Conservation (phyloP, 805 yeast genomes). For the Myxozyma geophila region DNA sequence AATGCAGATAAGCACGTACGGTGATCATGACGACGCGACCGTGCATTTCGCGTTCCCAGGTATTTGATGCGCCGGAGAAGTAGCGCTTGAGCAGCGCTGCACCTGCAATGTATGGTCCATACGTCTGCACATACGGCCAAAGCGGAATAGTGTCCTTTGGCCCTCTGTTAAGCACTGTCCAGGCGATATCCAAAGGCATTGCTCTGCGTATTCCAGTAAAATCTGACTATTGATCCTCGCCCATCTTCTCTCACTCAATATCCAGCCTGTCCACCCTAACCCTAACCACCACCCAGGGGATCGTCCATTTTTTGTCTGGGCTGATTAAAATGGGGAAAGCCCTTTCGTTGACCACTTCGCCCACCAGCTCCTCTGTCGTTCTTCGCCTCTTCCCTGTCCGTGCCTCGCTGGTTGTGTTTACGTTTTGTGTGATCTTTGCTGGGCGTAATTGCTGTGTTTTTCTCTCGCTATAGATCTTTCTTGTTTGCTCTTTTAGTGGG, state of each 20-base stretch:
- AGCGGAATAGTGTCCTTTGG: conserved; percentile 70
- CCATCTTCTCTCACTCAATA: too few relatives aligned
- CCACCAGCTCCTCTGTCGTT: too few relatives aligned
- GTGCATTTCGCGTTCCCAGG: conserved; percentile 91
- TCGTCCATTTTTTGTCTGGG: neutral
- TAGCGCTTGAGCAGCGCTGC: conserved; percentile 65
- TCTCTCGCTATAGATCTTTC: neutral
- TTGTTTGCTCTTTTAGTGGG: neutral
- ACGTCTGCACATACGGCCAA: conserved; percentile 60
- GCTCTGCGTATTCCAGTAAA: neutral
- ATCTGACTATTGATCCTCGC: too few relatives aligned
- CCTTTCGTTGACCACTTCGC: too few relatives aligned
- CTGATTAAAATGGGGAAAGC: too few relatives aligned
- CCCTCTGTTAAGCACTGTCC: conserved; percentile 73
- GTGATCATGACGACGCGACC: conserved; percentile 68
- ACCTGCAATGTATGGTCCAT: conserved; percentile 59
- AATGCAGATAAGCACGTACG: conserved; percentile 14
- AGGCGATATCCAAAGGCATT: conserved; percentile 87
- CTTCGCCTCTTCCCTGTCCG: too few relatives aligned
- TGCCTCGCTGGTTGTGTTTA: too few relatives aligned
- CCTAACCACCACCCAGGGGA: too few relatives aligned
- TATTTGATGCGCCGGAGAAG: conserved; percentile 77
- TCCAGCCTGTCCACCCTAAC: too few relatives aligned
- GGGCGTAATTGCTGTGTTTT: neutral
- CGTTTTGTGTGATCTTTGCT: neutral